phyloP scores from a whole-genome alignment of 345 rosid genomes.

The Excoecaria cochinchinensis region DNA sequence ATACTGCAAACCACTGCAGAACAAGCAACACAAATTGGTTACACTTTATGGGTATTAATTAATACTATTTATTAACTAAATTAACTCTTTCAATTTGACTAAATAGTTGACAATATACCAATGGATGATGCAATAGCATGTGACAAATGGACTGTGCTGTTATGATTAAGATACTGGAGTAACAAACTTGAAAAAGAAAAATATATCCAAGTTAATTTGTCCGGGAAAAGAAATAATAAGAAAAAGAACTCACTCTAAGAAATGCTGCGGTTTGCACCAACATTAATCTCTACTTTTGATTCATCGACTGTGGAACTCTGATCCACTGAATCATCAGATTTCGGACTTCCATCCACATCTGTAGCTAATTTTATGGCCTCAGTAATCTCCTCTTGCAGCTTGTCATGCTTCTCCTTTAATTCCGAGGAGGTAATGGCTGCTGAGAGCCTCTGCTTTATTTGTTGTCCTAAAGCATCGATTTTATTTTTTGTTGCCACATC shows the following conservation, averaged over 20 bases:
- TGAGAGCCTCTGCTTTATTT: conserved; percentile 58
- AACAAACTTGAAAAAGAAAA: neutral
- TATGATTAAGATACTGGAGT: neutral
- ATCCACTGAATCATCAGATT: conserved; percentile 17
- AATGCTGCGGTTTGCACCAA: conserved; percentile 48
- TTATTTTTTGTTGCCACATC: conserved; percentile 40
- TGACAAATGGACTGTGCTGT: neutral
- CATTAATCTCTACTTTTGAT: conserved; percentile 45
- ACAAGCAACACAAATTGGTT: neutral
- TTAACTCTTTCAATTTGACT: conserved; percentile 1
- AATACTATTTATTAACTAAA: neutral
- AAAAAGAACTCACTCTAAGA: conserved; percentile 40
- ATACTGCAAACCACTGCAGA: conserved; percentile 20
- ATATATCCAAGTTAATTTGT: neutral
- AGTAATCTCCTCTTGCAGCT: conserved; percentile 47
- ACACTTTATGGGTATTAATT: neutral
- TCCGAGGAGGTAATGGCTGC: conserved; percentile 55
- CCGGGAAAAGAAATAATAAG: neutral
- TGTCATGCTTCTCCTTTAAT: conserved; percentile 54
- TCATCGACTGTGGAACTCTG: conserved; percentile 27
- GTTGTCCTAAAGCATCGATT: conserved; percentile 56
- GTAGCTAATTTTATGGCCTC: conserved; percentile 35
- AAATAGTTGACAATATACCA: neutral
- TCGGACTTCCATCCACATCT: conserved; percentile 43
- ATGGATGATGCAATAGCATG: neutral